A percentile compares a stretch with the other conserved stretches of the same genome.
These are phyloP conservation scores for Entonaema liquescens DNA, from an alignment of 495 filamentous ascomycete species.

Conservation along the genomic window DNA sequence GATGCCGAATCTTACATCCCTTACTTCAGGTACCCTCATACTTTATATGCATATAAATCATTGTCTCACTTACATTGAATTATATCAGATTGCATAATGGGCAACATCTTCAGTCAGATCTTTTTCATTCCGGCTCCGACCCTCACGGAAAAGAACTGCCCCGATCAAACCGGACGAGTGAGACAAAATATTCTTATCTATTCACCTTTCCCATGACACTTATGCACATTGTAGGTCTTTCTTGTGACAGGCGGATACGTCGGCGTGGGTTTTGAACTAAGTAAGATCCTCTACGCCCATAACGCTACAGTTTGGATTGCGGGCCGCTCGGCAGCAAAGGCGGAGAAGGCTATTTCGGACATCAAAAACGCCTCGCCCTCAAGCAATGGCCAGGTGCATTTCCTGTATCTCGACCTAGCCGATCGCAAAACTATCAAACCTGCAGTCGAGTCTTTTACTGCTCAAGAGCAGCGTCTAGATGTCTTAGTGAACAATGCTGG, in stretches of 20 bases:
- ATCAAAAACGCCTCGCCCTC: constrained; percentile 15
- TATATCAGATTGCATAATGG: constrained; percentile 11
- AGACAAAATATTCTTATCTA: background rate
- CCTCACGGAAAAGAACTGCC: constrained; percentile 34
- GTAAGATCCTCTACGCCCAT: constrained; percentile 48
- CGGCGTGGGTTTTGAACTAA: constrained; percentile 53
- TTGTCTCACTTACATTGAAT: too few species aligned
- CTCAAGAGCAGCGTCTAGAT: constrained; percentile 37
- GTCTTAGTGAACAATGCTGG: constrained; percentile 49
- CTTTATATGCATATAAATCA: too few species aligned
- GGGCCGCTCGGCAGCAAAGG: constrained; percentile 42
- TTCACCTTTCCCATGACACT: constrained; percentile 54
- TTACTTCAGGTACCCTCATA: too few species aligned
- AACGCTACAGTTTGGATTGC: constrained; percentile 52
- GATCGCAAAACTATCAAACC: constrained; percentile 61
- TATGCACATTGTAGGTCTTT: constrained; percentile 54
- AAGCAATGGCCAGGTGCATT: constrained; percentile 50
- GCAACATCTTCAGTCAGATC: constrained; percentile 22
- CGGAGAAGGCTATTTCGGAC: constrained; percentile 20
- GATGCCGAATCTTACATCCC: too few species aligned
- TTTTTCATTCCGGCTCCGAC: constrained; percentile 22
- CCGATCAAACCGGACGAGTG: constrained; percentile 30
- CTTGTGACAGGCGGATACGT: constrained; percentile 54
- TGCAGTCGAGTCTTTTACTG: constrained; percentile 47
- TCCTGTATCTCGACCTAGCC: constrained; percentile 56